phyloP scores from a whole-genome alignment of 1,139 yeast genomes.

The Sugiyamaella xylanicola region DNA sequence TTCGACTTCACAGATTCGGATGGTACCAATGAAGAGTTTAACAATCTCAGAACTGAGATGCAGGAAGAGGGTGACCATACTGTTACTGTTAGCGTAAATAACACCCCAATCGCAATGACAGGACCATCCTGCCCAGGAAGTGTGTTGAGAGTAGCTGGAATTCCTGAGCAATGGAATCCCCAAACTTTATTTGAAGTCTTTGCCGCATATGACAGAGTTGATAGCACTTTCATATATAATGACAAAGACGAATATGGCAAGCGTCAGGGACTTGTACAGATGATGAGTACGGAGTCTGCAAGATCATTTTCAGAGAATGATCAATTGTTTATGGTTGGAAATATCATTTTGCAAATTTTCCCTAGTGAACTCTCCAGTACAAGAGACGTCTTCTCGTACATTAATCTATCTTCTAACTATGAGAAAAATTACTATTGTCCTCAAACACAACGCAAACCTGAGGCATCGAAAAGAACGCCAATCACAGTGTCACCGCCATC shows the following conservation, averaged over 20 bases:
- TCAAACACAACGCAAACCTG: not conserved
- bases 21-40: not conserved
- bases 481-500: not conserved
- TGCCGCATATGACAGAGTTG: constrained; percentile 22
- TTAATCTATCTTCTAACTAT: constrained; percentile 16
- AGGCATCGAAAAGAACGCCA: not conserved
- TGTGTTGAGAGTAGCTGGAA: constrained; percentile 26
- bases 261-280: constrained; percentile 29
- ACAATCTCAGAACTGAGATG: not conserved
- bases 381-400: constrained; percentile 15
- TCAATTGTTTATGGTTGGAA: constrained; percentile 17
- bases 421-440: constrained; percentile 17
- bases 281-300: constrained; percentile 19
- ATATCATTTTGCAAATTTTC: constrained; percentile 15
- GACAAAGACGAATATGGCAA: constrained; percentile 26
- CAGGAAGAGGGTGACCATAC: not conserved
- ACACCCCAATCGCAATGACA: not conserved
- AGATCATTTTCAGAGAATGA: constrained; percentile 10
- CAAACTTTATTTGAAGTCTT: constrained; percentile 25
- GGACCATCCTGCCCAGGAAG: constrained; percentile 14
- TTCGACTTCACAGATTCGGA: not conserved
- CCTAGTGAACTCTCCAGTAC: constrained; percentile 21
- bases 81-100: not conserved
- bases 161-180: constrained; percentile 30
- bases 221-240: constrained; percentile 28